Evolutionary conservation across 2,329 filamentous ascomycete genomes (phyloP), one percentile per base, ranked within the genome.

Genomic region (Aspergillus japonicus): DNA sequence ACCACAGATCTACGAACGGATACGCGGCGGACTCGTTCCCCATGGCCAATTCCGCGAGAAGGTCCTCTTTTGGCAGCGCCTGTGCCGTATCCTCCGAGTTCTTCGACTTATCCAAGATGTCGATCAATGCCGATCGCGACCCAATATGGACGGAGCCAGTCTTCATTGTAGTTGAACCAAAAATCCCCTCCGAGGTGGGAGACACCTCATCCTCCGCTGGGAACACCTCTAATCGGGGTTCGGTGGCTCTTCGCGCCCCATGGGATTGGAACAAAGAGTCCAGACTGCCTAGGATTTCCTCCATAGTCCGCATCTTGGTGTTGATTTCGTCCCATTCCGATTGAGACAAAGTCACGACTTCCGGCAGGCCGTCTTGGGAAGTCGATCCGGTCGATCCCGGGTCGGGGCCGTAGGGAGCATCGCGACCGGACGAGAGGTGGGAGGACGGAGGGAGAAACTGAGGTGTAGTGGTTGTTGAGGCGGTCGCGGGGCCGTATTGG

Each of bases 1-100:
- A 84, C 83, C 84, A 87, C 10, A 87, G 75, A 66, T 86, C 84
- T 21, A 86, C 83, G 63, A 87, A 87, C 2, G 84, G 84, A 64
- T 86, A 87, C 21, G 83, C 85, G 2, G 82, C 82, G 44, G 81
- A 83, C 64, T 86, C 83, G 64, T 86, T 86, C 64, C 85, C 84
- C 60, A 87, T 70, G 1, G 83, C 84, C 60, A 87, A 81, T 54
- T 86, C 80, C 0, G 83, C 83, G 14, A 87, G 74, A 62, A 87
- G 82, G 65, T 83, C 84, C 69, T 84, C 84, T 66, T 83, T 82
- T 21, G 85, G 75, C 11, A 85, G 73, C 64, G 83, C 82, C 66
- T 83, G 80, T 54, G 75, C 75, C 21, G 69, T 70, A 48, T 74
- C 72, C 62, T 72, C 69, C 1, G 72, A 72, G 5, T 61, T 61